Evolutionary conservation across 805 yeast species (phyloP).

Genomic region (Torulaspora delbrueckii): DNA sequence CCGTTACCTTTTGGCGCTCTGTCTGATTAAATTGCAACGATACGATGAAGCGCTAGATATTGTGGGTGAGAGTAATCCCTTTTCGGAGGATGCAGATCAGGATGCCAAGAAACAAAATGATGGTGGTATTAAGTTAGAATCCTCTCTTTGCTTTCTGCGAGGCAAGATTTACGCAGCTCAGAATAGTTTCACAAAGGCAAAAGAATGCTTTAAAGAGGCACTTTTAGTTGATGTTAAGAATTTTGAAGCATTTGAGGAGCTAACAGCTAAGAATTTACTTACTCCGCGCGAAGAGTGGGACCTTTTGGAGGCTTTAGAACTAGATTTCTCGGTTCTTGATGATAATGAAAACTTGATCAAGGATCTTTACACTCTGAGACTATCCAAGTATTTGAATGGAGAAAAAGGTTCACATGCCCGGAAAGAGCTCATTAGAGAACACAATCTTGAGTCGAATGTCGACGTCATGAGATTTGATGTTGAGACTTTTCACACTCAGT

Average conservation of each 20-base stretch:
- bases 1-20: constrained; percentile 71
- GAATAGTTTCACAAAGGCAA: constrained; percentile 80
- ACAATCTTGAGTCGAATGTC: constrained; percentile 59
- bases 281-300: constrained; percentile 88
- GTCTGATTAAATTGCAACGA: constrained; percentile 62
- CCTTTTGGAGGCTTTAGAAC: constrained; percentile 59
- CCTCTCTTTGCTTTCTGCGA: constrained; percentile 78
- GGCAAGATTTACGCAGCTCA: constrained; percentile 80
- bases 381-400: constrained; percentile 67
- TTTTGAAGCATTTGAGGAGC: constrained; percentile 83
- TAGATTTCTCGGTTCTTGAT: constrained; percentile 56
- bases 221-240: constrained; percentile 84
- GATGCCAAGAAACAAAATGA: constrained; percentile 37
- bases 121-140: constrained; percentile 82
- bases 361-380: constrained; percentile 65
- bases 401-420: constrained; percentile 61
- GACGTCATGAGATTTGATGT: constrained; percentile 68
- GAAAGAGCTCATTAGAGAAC: constrained; percentile 61
- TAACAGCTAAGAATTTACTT: constrained; percentile 64
- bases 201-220: constrained; percentile 82
- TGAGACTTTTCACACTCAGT: constrained; percentile 65
- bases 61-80: constrained; percentile 79
- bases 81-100: constrained; percentile 35
- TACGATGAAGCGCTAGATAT: constrained; percentile 89
- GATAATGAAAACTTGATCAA: constrained; percentile 78